Evolutionary conservation across 805 yeast genomes (phyloP).

Genomic region (Yueomyces sp.): DNA sequence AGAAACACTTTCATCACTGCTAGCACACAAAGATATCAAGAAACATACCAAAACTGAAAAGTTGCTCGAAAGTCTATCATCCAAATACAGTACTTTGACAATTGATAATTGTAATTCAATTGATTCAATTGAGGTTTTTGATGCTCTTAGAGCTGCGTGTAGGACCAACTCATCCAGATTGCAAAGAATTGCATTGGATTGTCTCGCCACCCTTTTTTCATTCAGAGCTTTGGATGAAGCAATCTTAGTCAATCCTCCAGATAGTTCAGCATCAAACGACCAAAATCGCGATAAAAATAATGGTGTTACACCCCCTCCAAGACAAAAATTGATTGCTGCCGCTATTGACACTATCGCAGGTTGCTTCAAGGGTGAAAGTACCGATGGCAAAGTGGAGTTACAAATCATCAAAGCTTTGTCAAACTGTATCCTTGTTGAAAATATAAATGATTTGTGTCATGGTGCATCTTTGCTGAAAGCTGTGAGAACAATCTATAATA

Average conservation of each 20-base stretch:
- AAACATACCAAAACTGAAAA: constrained; percentile 28
- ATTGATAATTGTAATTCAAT: constrained; percentile 20
- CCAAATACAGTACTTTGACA: constrained; percentile 15
- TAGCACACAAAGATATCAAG: constrained; percentile 46
- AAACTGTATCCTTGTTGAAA: constrained; percentile 72
- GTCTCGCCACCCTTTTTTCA: constrained; percentile 80
- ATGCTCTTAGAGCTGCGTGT: constrained; percentile 64
- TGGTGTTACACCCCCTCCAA: constrained; percentile 40
- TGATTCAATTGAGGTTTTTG: constrained; percentile 48
- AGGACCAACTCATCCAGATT: constrained; percentile 52
- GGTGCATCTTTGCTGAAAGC: constrained; percentile 84
- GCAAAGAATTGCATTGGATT: constrained; percentile 65
- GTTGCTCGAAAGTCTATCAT: constrained; percentile 21
- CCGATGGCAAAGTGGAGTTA: constrained; percentile 77
- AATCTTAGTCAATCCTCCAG: constrained; percentile 35
- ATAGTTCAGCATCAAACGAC: constrained; percentile 23
- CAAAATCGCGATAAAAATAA: constrained; percentile 13
- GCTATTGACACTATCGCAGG: constrained; percentile 75
- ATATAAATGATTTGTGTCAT: constrained; percentile 59
- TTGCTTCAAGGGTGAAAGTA: constrained; percentile 84
- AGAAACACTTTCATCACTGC: constrained; percentile 44
- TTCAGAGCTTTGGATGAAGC: constrained; percentile 58
- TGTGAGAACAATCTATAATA: constrained; percentile 83
- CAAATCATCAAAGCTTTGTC: constrained; percentile 88
- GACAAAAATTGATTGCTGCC: constrained; percentile 55